Evolutionary conservation across 768 basidiomycete species (phyloP), one percentile per base, ranked within the genome.

Genomic region (Mycena filopes): DNA sequence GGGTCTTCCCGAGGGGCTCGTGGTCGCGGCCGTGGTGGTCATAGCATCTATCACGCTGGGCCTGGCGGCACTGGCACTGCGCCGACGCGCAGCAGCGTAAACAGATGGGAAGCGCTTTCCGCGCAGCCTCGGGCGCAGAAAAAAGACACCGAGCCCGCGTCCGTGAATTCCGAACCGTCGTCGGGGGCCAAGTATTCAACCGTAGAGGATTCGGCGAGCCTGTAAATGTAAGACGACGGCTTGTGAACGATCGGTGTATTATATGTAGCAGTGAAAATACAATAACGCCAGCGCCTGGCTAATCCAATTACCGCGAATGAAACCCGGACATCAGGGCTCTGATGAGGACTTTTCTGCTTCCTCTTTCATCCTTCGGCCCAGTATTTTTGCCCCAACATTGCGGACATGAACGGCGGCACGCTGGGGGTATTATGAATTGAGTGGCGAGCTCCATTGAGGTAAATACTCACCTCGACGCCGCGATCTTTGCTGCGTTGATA

Each of bases 371-470:
- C 81, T 83, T 75, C 88, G 82, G 12, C 89, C 89, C 47, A 93
- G 75, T 63, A 94, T 90, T 77, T 92, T 94, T 65, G 92, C 92
- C 75, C 91, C 86, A 66, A 95, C 94, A 77, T 94, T 95, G 66
- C 93, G 87, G 64, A 95, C 89, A 75, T 96, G 93, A 73, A 92
- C 81, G 15, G 86, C 87, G 43, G 94, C 94, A 45, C 92, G 89
- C 72, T 69, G 4, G 20, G 36, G 36, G 36, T 33, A 12, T 36
- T 25, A 38, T 64, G 38, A 64, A 23, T 40, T 10, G 46, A 11
- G 23, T 16, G 13, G 9, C 11, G 26, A 33, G 25, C 36, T 50
- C 26, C 21, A 38, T 49, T 11, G 33, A 49, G 50, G 26, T 29
- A 21, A 2, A 48, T 54, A 3, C 21, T 55, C 41, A 69, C 67